A percentile compares a stretch with the other conserved stretches of the same genome.
These are phyloP conservation scores for Venturiaceae sp. DNA, from an alignment of 2,329 filamentous ascomycete species.

Conservation along the genomic window DNA sequence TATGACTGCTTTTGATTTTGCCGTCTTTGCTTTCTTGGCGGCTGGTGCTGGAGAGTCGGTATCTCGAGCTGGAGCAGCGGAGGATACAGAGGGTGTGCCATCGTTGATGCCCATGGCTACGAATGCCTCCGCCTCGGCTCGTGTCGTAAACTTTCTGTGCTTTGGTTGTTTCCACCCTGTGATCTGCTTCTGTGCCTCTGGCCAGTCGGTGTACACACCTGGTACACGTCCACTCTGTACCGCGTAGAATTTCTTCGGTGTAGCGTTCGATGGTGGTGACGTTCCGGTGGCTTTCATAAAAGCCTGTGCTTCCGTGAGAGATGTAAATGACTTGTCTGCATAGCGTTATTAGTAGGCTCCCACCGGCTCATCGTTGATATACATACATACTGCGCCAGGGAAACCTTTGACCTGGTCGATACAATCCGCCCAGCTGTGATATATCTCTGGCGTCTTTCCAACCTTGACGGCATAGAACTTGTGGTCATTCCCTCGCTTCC, in stretches of 20 bases:
- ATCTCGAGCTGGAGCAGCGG: not conserved
- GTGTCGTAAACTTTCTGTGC: constrained; percentile 38
- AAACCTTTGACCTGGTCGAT: constrained; percentile 48
- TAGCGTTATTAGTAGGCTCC: not conserved
- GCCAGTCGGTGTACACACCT: constrained; percentile 58
- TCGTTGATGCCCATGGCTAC: constrained; percentile 34
- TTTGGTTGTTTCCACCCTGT: constrained; percentile 59
- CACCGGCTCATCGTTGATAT: not conserved
- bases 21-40: constrained; percentile 28
- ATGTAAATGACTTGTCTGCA: constrained; percentile 70
- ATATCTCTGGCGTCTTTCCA: constrained; percentile 52
- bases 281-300: constrained; percentile 50
- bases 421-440: constrained; percentile 54
- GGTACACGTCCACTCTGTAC: constrained; percentile 48
- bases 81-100: not conserved
- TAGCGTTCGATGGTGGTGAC: constrained; percentile 20
- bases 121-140: constrained; percentile 66
- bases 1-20: constrained; percentile 10
- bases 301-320: constrained; percentile 63
- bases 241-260: constrained; percentile 46
- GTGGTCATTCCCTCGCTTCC: constrained; percentile 4
- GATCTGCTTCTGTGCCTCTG: constrained; percentile 62
- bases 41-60: constrained; percentile 11
- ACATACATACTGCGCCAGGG: not conserved
- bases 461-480: constrained; percentile 57